A percentile compares a stretch with the other conserved stretches of the same genome.
phyloP scores from a whole-genome alignment of 176 grass and related monocot genomes.

The Miscanthus lutarioriparius region DNA sequence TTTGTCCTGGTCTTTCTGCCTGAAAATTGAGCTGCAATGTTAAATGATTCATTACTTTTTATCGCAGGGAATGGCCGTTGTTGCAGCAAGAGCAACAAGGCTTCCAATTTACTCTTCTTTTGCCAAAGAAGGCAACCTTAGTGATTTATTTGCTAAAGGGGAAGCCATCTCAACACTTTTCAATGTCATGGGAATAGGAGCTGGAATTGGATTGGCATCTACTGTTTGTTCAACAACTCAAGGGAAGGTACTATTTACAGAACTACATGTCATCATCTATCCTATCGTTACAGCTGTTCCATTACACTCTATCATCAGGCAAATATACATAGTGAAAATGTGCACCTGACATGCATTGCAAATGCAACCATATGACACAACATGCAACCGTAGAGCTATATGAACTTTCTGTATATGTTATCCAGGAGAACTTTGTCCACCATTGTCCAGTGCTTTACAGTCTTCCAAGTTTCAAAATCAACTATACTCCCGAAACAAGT shows the following conservation, averaged over 20 bases:
- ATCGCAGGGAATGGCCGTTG: conserved; percentile 85
- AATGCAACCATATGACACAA: not conserved
- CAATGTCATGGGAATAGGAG: conserved; percentile 84
- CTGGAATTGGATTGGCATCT: conserved; percentile 86
- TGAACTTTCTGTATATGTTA: not conserved
- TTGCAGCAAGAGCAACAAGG: conserved; percentile 88
- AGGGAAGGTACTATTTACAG: conserved; percentile 66
- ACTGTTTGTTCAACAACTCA: conserved; percentile 89
- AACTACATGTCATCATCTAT: not conserved
- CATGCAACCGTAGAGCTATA: not conserved
- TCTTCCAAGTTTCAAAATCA: not conserved
- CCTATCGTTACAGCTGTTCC: not conserved
- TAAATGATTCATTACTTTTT: not conserved
- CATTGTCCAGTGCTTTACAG: conserved; percentile 7
- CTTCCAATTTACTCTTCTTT: conserved; percentile 96
- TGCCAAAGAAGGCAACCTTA: conserved; percentile 97
- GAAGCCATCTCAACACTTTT: conserved; percentile 97
- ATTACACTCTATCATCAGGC: not conserved
- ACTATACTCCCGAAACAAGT: not conserved
- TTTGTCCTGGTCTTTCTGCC: not conserved
- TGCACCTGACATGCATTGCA: not conserved
- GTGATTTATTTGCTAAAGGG: conserved; percentile 96
- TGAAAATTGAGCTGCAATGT: not conserved
- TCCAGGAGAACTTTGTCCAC: not conserved
- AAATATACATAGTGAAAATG: not conserved